A percentile compares a stretch with the other conserved stretches of the same genome.
phyloP scores from a whole-genome alignment of 345 rosid species.

The Rhizophora apiculata region DNA sequence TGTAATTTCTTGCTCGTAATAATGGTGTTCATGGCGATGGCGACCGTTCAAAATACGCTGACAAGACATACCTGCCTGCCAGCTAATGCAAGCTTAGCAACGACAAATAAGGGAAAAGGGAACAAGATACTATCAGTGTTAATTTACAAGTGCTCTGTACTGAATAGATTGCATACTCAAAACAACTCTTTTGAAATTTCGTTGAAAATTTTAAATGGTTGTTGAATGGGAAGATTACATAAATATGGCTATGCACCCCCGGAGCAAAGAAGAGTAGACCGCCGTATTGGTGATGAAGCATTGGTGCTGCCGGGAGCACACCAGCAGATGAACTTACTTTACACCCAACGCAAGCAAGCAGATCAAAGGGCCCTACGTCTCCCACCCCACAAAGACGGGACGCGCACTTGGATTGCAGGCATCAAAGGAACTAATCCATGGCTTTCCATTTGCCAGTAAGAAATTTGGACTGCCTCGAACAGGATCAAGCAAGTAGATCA shows the following conservation, averaged over 20 bases:
- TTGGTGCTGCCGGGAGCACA: constrained; percentile 15
- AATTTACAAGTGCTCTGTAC: no score
- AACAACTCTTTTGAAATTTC: no score
- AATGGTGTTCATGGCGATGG: background rate
- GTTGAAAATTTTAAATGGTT: background rate
- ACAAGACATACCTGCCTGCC: constrained; percentile 33
- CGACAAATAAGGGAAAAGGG: constrained; percentile 16
- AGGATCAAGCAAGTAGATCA: no score
- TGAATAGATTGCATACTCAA: no score
- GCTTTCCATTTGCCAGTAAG: no score
- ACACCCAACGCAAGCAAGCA: constrained; percentile 25
- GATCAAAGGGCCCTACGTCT: constrained; percentile 23
- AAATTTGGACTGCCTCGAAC: no score
- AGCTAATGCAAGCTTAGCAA: constrained; percentile 32
- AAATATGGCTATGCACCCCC: background rate
- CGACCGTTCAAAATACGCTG: background rate
- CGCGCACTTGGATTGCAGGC: background rate
- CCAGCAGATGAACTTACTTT: constrained; percentile 16
- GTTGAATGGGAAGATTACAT: background rate
- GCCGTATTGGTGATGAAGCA: constrained; percentile 25
- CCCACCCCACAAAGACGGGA: no score
- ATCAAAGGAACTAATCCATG: background rate
- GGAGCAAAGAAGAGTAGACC: constrained; percentile 3
- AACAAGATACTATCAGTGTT: no score
- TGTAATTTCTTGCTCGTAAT: no score